phyloP scores from a whole-genome alignment of 2,329 filamentous ascomycete genomes.

The Paraphaeosphaeria sporulosa region DNA sequence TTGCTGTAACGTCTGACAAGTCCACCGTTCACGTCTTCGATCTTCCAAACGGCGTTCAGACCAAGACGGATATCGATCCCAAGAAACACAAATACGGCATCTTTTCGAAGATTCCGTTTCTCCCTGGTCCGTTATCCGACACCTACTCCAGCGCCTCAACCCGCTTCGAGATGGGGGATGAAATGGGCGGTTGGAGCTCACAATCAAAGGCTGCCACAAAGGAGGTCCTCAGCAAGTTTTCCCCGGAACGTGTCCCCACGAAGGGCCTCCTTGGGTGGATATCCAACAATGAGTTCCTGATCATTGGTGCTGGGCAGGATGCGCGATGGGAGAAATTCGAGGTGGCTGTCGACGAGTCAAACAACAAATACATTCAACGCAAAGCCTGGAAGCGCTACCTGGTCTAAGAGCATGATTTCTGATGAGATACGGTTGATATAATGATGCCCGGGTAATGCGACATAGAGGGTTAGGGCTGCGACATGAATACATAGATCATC shows the following conservation, averaged over 20 bases:
- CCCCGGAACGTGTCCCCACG: conserved; percentile 56
- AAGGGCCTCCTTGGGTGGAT: conserved; percentile 91
- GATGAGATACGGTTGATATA: not conserved
- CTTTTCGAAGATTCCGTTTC: conserved; percentile 80
- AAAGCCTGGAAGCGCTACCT: conserved; percentile 87
- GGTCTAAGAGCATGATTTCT: conserved; percentile 30
- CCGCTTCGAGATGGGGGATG: conserved; percentile 84
- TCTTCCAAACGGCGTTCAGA: conserved; percentile 59
- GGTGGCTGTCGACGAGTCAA: conserved; percentile 72
- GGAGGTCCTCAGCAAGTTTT: conserved; percentile 35
- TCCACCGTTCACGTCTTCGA: conserved; percentile 95
- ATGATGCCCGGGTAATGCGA: not conserved
- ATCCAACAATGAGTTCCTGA: conserved; percentile 74
- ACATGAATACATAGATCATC: no score
- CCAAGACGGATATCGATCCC: conserved; percentile 29
- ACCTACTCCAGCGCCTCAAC: conserved; percentile 83
- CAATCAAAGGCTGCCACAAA: conserved; percentile 57
- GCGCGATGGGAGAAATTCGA: conserved; percentile 89
- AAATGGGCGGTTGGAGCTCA: conserved; percentile 54
- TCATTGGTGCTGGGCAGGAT: conserved; percentile 80
- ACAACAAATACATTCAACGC: conserved; percentile 70
- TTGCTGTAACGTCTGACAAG: conserved; percentile 96
- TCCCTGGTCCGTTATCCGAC: conserved; percentile 89
- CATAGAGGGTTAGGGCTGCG: not conserved
- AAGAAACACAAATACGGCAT: conserved; percentile 76